Evolutionary conservation across 345 rosid genomes (phyloP).

Genomic region (Gossypium arboreum): DNA sequence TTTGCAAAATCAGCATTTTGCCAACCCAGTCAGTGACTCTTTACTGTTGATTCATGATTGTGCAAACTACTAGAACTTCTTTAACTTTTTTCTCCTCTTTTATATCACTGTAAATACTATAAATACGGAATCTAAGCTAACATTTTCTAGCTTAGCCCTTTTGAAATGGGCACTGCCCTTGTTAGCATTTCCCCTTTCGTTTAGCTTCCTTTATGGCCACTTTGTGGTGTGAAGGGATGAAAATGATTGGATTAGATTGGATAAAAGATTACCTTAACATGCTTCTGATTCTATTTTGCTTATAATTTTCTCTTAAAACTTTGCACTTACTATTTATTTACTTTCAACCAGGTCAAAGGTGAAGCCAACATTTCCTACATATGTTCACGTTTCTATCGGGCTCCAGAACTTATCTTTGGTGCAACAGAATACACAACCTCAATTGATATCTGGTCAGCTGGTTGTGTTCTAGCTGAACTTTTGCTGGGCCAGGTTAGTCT

Average conservation of each 20-base stretch:
- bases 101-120: neutral
- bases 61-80: neutral
- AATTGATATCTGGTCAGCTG: conserved; percentile 72
- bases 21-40: neutral
- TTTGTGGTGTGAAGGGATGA: neutral
- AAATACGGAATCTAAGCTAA: neutral
- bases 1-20: neutral
- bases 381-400: conserved; percentile 67
- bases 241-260: neutral
- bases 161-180: neutral
- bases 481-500: conserved; percentile 62
- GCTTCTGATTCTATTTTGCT: neutral
- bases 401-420: conserved; percentile 70
- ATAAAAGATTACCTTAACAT: neutral
- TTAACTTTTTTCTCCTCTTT: neutral
- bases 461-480: conserved; percentile 75
- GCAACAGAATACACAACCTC: conserved; percentile 69
- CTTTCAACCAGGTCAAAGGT: conserved; percentile 54
- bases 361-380: conserved; percentile 65
- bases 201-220: neutral
- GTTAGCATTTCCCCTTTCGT: neutral
- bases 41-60: neutral
- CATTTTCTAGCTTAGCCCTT: neutral
- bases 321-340: neutral
- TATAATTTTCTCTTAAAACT: neutral